Percentiles rank a stretch among this genome's conserved stretches.
Conservation (phyloP, 176 grass and related monocot genomes). For the Bolboschoenus planiculmis region DNA sequence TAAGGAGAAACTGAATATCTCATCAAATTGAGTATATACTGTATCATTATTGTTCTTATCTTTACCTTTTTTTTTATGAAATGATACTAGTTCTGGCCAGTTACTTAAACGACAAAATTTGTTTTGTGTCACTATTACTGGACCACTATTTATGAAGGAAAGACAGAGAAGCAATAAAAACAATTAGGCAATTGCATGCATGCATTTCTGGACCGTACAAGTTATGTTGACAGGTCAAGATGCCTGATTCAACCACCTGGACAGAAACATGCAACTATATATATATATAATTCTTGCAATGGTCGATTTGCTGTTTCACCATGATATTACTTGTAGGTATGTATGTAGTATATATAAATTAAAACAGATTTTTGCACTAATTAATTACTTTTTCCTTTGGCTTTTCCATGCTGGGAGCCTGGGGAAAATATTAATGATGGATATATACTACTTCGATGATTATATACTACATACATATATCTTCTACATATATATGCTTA, state of each 20-base stretch:
- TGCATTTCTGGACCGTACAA: background rate
- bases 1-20: background rate
- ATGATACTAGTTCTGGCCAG: background rate
- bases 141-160: background rate
- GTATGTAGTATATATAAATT: background rate
- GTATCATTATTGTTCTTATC: background rate
- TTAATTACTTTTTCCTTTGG: no score
- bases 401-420: no score
- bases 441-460: no score
- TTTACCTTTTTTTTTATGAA: background rate
- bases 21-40: background rate
- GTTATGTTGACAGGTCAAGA: background rate
- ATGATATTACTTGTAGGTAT: background rate
- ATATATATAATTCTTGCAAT: background rate
- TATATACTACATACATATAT: no score
- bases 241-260: constrained; percentile 7
- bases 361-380: no score
- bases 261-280: background rate
- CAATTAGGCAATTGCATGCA: background rate
- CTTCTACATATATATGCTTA: no score
- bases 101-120: background rate
- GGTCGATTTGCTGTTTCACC: background rate
- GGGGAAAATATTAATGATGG: no score
- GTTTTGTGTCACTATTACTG: constrained; percentile 4
- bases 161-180: background rate